Evolutionary conservation across 2,329 filamentous ascomycete genomes (phyloP).

Genomic region (Macrophomina tecta): DNA sequence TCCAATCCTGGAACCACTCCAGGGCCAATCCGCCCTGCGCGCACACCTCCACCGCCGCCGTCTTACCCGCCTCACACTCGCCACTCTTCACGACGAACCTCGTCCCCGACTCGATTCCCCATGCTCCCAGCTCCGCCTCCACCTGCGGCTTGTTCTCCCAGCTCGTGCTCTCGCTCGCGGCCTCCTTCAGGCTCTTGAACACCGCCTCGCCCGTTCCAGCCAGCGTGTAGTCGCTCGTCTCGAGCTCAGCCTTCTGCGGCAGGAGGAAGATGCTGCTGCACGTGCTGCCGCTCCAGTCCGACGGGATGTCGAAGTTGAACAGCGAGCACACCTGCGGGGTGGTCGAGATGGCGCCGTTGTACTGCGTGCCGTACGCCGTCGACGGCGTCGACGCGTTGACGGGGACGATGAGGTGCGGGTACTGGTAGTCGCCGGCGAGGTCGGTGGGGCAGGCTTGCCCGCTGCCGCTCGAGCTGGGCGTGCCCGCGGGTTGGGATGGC

Average conservation of each 20-base stretch:
- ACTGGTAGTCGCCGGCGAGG: constrained; percentile 39
- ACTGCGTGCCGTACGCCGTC: constrained; percentile 35
- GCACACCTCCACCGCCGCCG: constrained; percentile 60
- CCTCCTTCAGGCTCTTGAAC: constrained; percentile 55
- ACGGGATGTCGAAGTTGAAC: constrained; percentile 56
- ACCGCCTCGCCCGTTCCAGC: constrained; percentile 56
- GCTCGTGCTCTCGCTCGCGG: constrained; percentile 58
- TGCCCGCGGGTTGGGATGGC: constrained; percentile 23
- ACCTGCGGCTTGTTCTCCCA: constrained; percentile 60
- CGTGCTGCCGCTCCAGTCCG: constrained; percentile 55
- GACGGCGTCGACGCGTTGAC: constrained; percentile 35
- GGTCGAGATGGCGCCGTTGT: constrained; percentile 35
- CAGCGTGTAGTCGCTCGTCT: constrained; percentile 60
- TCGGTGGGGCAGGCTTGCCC: constrained; percentile 31
- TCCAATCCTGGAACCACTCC: constrained; percentile 70
- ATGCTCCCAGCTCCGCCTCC: constrained; percentile 51
- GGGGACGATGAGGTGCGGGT: constrained; percentile 44
- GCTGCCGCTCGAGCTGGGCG: neutral
- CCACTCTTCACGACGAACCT: constrained; percentile 61
- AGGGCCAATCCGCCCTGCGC: constrained; percentile 58
- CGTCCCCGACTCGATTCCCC: constrained; percentile 59
- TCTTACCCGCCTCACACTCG: constrained; percentile 60
- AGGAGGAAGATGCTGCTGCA: constrained; percentile 72
- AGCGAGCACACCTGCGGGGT: constrained; percentile 41
- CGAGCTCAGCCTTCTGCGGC: constrained; percentile 62